Evolutionary conservation across 139 green algal genomes (phyloP).

Genomic region (Trebouxia sp.): DNA sequence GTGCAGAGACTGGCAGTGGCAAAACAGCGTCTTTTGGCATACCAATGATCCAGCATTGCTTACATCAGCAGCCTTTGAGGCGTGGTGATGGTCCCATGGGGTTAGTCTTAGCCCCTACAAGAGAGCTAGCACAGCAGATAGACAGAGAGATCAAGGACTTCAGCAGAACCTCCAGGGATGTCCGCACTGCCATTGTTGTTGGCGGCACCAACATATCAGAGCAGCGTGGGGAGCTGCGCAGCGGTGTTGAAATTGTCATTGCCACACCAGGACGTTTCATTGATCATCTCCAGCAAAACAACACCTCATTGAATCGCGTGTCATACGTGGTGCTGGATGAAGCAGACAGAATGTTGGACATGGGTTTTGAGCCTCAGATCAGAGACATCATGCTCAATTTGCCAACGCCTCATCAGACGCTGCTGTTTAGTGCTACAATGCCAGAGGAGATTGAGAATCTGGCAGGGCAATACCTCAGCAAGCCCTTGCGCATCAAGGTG

Average conservation of each 20-base stretch:
- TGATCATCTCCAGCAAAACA: constrained; percentile 81
- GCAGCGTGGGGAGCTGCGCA: constrained; percentile 79
- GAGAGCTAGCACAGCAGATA: constrained; percentile 92
- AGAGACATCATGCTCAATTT: constrained; percentile 31
- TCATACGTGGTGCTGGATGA: constrained; percentile 93
- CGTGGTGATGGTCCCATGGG: constrained; percentile 80
- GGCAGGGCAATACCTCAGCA: constrained; percentile 70
- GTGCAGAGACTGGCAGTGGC: constrained; percentile 90
- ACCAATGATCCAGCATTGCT: constrained; percentile 88
- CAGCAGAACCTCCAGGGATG: constrained; percentile 58
- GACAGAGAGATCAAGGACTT: constrained; percentile 49
- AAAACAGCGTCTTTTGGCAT: constrained; percentile 87
- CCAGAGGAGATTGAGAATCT: constrained; percentile 83
- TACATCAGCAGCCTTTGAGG: constrained; percentile 62
- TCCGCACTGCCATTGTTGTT: constrained; percentile 67
- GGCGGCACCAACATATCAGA: constrained; percentile 71
- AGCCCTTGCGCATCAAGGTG: constrained; percentile 64
- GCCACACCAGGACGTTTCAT: constrained; percentile 88
- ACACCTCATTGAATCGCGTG: constrained; percentile 73
- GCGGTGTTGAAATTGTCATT: constrained; percentile 80
- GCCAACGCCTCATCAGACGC: constrained; percentile 50
- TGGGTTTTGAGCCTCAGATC: constrained; percentile 96
- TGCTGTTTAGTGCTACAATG: constrained; percentile 75
- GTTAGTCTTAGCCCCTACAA: constrained; percentile 62
- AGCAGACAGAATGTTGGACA: constrained; percentile 96